phyloP scores from a whole-genome alignment of 345 rosid genomes.

The Eutrema japonicum region DNA sequence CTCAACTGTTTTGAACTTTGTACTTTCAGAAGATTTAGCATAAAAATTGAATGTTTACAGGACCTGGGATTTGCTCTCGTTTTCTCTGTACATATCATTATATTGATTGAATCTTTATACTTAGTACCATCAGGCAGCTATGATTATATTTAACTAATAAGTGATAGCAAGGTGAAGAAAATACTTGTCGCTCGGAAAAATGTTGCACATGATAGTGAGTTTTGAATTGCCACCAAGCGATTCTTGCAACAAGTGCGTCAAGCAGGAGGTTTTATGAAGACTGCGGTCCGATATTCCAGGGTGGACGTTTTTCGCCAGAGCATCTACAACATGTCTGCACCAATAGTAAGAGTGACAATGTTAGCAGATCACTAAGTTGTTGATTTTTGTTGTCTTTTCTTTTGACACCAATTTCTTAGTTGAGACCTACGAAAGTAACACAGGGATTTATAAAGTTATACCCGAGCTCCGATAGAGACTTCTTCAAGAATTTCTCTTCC shows the following conservation, averaged over 20 bases:
- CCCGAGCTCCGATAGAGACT: constrained; percentile 93
- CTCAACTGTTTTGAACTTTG: constrained; percentile 7
- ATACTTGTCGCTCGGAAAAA: constrained; percentile 72
- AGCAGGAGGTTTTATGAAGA: constrained; percentile 63
- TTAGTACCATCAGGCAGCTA: constrained; percentile 24
- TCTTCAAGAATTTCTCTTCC: constrained; percentile 82
- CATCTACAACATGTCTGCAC: constrained; percentile 70
- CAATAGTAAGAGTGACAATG: constrained; percentile 35
- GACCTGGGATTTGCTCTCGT: not conserved
- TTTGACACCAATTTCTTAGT: not conserved
- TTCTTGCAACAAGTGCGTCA: constrained; percentile 82
- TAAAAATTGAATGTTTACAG: constrained; percentile 1
- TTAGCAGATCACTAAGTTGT: constrained; percentile 15
- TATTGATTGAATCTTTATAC: constrained; percentile 9
- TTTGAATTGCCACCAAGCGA: constrained; percentile 96
- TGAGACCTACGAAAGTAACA: constrained; percentile 21
- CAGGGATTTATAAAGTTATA: constrained; percentile 41
- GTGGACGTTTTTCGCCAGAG: constrained; percentile 58
- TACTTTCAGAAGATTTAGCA: not conserved
- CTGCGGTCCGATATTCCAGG: constrained; percentile 51
- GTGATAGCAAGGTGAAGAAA: constrained; percentile 13
- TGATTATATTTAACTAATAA: constrained; percentile 14
- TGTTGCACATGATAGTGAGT: constrained; percentile 82
- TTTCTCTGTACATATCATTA: constrained; percentile 1
- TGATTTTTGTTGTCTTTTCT: not conserved